Percentiles rank a stretch among this genome's conserved stretches.
These are phyloP conservation scores for Cutaneotrichosporon curvatum DNA, from an alignment of 1,284 basidiomycete species.

Conservation along the genomic window DNA sequence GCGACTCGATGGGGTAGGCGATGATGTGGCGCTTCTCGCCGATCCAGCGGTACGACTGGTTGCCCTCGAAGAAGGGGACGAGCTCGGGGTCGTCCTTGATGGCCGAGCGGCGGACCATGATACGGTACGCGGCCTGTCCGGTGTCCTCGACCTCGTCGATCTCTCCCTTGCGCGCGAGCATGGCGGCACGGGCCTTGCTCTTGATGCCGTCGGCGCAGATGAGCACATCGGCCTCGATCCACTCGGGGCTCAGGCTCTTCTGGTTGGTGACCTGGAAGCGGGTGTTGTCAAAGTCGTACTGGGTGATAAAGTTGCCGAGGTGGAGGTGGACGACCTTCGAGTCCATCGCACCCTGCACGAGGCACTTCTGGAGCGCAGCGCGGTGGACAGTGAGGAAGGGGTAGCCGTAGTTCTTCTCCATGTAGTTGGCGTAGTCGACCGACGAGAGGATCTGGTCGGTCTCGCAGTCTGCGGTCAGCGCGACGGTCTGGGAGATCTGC, in stretches of 20 bases:
- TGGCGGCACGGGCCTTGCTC: constrained; percentile 30
- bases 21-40: constrained; percentile 44
- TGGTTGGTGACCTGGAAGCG: constrained; percentile 22
- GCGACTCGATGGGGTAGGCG: constrained; percentile 41
- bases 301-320: constrained; percentile 28
- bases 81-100: constrained; percentile 43
- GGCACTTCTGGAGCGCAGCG: constrained; percentile 35
- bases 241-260: constrained; percentile 18
- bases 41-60: constrained; percentile 43
- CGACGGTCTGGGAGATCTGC: neutral
- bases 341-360: constrained; percentile 26
- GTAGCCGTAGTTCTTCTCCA: constrained; percentile 32
- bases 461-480: constrained; percentile 22
- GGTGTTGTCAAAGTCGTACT: constrained; percentile 36
- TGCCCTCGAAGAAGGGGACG: constrained; percentile 35
- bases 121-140: constrained; percentile 46
- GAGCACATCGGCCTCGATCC: constrained; percentile 42
- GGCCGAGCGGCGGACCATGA: constrained; percentile 35
- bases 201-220: constrained; percentile 45
- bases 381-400: constrained; percentile 41
- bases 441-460: constrained; percentile 32
- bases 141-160: constrained; percentile 42
- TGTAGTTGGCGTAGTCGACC: constrained; percentile 30
- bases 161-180: constrained; percentile 36
- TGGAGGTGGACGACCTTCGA: constrained; percentile 32